These are phyloP conservation scores for Acer campestre DNA, from an alignment of 345 rosid species.

Conservation along the genomic window DNA sequence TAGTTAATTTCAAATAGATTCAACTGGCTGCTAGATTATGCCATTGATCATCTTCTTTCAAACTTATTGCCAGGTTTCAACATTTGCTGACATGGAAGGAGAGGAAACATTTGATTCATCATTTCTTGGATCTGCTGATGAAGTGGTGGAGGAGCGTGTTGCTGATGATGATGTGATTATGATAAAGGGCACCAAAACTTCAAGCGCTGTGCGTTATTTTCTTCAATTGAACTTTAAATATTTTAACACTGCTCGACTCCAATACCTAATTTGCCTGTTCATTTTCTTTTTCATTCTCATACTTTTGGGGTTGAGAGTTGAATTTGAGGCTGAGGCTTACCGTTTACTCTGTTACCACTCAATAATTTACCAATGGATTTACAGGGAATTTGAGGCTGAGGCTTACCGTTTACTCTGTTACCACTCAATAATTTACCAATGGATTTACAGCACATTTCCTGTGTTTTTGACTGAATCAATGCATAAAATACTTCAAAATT, in stretches of 20 bases:
- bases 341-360: background rate
- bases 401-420: background rate
- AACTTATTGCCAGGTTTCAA: constrained; percentile 63
- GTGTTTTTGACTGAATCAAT: background rate
- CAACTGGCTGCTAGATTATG: background rate
- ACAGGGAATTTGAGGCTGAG: background rate
- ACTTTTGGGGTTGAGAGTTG: background rate
- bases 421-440: background rate
- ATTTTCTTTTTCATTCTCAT: background rate
- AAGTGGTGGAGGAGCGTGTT: constrained; percentile 92
- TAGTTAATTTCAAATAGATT: background rate
- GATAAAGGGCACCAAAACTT: constrained; percentile 89
- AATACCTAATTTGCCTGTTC: background rate
- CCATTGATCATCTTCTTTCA: constrained; percentile 13
- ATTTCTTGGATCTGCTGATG: constrained; percentile 79
- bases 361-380: background rate
- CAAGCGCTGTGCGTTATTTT: constrained; percentile 68
- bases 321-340: background rate
- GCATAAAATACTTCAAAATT: background rate
- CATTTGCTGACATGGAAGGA: constrained; percentile 99
- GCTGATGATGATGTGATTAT: constrained; percentile 92
- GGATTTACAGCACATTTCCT: background rate
- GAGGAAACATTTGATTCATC: constrained; percentile 94
- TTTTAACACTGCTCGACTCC: background rate
- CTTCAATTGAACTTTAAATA: background rate